Conservation (phyloP, 495 filamentous ascomycete species). For the Chaetomium tenue region DNA sequence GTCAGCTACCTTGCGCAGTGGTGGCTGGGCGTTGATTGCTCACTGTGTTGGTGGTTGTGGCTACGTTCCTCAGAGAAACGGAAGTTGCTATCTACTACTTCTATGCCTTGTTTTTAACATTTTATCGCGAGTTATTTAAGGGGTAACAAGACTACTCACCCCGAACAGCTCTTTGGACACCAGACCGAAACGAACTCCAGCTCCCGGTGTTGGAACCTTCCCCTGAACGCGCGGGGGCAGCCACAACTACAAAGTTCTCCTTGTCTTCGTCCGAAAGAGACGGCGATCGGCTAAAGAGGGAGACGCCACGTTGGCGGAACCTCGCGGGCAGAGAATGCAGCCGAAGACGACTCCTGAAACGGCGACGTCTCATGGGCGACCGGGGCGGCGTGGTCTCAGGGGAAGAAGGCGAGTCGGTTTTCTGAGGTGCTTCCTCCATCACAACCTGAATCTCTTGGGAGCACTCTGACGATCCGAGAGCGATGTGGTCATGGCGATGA, state of each 20-base stretch:
- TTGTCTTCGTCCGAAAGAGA: neutral
- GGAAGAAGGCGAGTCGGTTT: neutral
- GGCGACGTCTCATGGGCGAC: neutral
- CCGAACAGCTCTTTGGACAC: conserved; percentile 11
- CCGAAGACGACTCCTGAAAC: conserved; percentile 1
- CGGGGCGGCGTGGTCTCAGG: neutral
- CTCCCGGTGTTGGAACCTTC: conserved; percentile 6
- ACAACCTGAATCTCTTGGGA: neutral
- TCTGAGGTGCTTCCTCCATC: neutral
- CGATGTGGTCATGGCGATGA: neutral
- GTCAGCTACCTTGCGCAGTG: too few species aligned
- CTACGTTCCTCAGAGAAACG: neutral
- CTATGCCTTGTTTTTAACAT: neutral
- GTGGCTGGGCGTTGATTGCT: neutral
- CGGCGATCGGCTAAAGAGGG: neutral
- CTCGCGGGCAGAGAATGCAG: conserved; percentile 7
- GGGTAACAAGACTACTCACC: neutral
- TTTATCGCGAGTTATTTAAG: neutral
- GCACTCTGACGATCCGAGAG: neutral
- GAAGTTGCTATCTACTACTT: conserved; percentile 14
- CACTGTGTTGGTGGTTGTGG: neutral
- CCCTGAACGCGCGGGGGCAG: neutral
- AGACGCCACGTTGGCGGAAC: neutral
- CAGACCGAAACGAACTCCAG: conserved; percentile 17
- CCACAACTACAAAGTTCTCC: neutral